These are phyloP conservation scores for Chionographis japonica DNA, from an alignment of 106 monocot genomes.

Conservation along the genomic window DNA sequence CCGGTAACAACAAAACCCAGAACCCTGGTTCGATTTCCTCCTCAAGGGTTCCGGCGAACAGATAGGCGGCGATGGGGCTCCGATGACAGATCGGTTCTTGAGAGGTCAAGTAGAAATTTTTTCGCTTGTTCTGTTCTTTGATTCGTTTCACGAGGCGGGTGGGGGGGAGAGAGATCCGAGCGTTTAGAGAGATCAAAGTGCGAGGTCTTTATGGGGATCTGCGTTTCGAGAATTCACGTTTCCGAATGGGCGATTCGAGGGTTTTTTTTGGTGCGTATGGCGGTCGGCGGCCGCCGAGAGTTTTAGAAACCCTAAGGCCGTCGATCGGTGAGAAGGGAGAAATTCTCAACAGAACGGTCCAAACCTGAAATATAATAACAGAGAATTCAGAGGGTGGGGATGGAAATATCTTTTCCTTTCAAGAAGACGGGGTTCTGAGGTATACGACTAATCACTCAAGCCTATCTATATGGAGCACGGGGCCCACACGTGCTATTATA, in stretches of 20 bases:
- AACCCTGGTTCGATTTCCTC: constrained; percentile 2
- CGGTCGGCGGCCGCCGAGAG: neutral
- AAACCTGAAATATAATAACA: neutral
- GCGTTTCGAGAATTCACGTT: neutral
- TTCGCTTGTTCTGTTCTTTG: neutral
- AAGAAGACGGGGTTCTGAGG: too few relatives aligned
- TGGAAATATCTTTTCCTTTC: neutral
- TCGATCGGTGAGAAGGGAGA: neutral
- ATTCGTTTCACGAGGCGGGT: neutral
- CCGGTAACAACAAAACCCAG: neutral
- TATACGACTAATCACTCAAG: too few relatives aligned
- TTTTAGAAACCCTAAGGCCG: neutral
- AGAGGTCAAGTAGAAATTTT: neutral
- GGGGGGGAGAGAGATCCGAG: neutral
- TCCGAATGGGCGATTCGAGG: neutral
- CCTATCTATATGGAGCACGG: too few relatives aligned
- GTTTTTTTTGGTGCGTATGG: neutral
- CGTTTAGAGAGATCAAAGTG: neutral
- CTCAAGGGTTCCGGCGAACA: constrained; percentile 9
- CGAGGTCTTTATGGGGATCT: neutral
- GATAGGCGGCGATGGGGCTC: constrained; percentile 7
- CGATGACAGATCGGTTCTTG: constrained; percentile 7
- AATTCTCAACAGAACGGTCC: neutral
- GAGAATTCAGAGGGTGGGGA: constrained; percentile 12
- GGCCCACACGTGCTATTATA: too few relatives aligned